Conservation (phyloP, 345 rosid genomes). For the Eucalyptus regnans region DNA sequence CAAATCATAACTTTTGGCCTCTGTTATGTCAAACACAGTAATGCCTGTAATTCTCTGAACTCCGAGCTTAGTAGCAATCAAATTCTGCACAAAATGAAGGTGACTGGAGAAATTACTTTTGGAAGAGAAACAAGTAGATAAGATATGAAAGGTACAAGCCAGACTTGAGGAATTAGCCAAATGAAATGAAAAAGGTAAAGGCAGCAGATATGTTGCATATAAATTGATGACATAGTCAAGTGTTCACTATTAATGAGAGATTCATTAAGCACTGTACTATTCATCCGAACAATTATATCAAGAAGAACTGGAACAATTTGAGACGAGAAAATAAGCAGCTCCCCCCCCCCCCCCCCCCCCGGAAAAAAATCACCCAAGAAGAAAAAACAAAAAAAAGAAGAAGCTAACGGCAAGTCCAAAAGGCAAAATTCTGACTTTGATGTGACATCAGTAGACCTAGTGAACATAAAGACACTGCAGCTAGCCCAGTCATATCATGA, state of each 20-base stretch:
- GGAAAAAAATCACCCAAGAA: no score
- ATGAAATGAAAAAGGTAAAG: not conserved
- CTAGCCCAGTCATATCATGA: not conserved
- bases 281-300: not conserved
- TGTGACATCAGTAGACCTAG: not conserved
- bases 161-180: not conserved
- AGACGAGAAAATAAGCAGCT: not conserved
- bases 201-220: not conserved
- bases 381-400: no score
- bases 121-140: not conserved
- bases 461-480: not conserved
- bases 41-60: conserved; percentile 74
- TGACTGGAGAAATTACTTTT: not conserved
- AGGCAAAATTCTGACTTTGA: not conserved
- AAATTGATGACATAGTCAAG: not conserved
- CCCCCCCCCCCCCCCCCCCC: not conserved
- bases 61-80: conserved; percentile 75
- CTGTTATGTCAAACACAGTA: conserved; percentile 56
- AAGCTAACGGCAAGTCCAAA: not conserved
- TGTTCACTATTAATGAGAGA: not conserved
- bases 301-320: not conserved
- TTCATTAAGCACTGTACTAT: not conserved
- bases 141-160: not conserved
- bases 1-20: conserved; percentile 51
- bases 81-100: conserved; percentile 42